Evolutionary conservation across 78 protist species (phyloP).

Genomic region (Cyanophora paradoxa): DNA sequence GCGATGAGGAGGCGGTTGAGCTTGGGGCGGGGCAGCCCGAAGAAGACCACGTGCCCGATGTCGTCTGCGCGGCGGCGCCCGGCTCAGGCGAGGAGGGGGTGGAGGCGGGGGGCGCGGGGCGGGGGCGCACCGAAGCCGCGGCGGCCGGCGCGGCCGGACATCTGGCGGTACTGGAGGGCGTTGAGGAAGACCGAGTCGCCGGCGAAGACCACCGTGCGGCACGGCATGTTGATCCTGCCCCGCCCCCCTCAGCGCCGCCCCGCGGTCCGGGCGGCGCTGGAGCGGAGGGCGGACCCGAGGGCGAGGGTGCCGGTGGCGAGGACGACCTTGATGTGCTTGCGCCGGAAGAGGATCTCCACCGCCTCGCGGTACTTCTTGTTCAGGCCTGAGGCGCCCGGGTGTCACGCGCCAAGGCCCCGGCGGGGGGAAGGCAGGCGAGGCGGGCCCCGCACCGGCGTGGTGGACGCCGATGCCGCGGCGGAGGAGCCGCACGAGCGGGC

Average conservation of each 20-base stretch:
- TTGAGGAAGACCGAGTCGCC: conserved; percentile 56
- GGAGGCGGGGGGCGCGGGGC: conserved; percentile 46
- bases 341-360: conserved; percentile 61
- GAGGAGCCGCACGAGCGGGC: too few species aligned
- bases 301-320: conserved; percentile 72
- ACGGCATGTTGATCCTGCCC: conserved; percentile 79
- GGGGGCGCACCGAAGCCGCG: conserved; percentile 66
- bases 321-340: conserved; percentile 32
- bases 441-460: neutral
- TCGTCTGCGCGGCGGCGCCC: conserved; percentile 81
- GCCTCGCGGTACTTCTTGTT: conserved; percentile 2
- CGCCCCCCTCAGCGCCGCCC: too few species aligned
- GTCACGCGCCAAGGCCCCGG: conserved; percentile 53
- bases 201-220: conserved; percentile 58
- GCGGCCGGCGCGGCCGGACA: conserved; percentile 88
- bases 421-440: conserved; percentile 2
- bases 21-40: conserved; percentile 25
- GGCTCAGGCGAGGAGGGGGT: conserved; percentile 83
- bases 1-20: conserved; percentile 12
- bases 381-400: conserved; percentile 46
- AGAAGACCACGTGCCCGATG: conserved; percentile 61
- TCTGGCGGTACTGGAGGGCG: conserved; percentile 65
- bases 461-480: too few species aligned
- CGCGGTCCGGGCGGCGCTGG: too few species aligned
- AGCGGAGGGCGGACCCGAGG: too few species aligned